Evolutionary conservation across 176 grass and related monocot species (phyloP), one percentile per base, ranked within the genome.

Genomic region (Tillandsia leiboldiana): DNA sequence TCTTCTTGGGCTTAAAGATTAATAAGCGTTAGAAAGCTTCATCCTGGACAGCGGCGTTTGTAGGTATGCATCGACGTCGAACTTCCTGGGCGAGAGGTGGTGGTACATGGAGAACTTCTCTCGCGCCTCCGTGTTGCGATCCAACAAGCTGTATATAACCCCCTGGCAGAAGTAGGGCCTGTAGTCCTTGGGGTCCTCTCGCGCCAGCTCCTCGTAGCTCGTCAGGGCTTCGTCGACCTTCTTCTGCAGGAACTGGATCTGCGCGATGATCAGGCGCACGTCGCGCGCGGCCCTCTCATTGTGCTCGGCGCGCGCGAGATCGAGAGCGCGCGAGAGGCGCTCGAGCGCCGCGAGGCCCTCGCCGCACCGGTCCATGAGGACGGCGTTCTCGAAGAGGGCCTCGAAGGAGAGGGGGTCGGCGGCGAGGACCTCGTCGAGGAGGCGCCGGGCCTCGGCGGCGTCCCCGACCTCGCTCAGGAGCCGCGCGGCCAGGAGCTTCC

Each of bases 161-260:
- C 70, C 49, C 51, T 84, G 78, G 69, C 83, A 90, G 77, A 96
- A 88, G 22, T 86, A 74, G 0, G 88, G 83, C 23, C 85, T 76
- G 68, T 88, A 83, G 76, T 96, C 83, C 9, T 70, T 42, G 18
- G 85, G 75, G 63, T 91, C 83, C 83, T 91, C 85, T 29, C 15
- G 62, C 51, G 77, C 77, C 54, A 91, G 74, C 74, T 84, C 88
- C 69, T 91, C 80, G 26, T 88, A 82, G 50, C 64, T 85, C 10
- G 73, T 77, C 61, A 88, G 77, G 29, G 88, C 87, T 14, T 91
- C 85, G 15, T 88, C 80, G 27, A 82, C 75, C 63, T 91, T 88
- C 29, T 69, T 69, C 42, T 89, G 88, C 66, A 91, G 69, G 76
- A 96, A 88, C 52, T 83, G 87, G 33, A 66, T 78, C 70, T 86